Evolutionary conservation across 2,329 filamentous ascomycete genomes (phyloP).

Genomic region (Fusarium liriodendri): DNA sequence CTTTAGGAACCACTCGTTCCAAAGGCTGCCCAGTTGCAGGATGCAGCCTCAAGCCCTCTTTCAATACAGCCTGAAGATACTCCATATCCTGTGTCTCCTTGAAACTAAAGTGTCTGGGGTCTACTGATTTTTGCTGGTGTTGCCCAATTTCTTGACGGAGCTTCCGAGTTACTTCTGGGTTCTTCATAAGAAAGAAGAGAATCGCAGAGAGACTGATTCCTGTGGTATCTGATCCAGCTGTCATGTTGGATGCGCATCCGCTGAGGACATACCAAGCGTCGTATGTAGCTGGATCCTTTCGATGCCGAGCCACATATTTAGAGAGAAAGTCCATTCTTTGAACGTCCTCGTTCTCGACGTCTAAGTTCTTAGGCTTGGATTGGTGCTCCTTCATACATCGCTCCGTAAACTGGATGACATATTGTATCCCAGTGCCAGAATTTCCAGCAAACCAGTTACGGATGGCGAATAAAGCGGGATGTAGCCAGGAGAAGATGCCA

Average conservation of each 20-base stretch:
- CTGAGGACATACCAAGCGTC: constrained; percentile 7
- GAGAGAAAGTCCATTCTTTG: not conserved
- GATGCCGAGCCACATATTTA: not conserved
- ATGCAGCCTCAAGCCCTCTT: constrained; percentile 14
- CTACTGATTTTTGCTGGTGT: not conserved
- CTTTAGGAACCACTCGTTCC: constrained; percentile 4
- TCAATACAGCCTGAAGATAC: constrained; percentile 16
- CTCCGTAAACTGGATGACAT: not conserved
- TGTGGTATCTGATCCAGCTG: constrained; percentile 22
- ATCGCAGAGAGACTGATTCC: constrained; percentile 22
- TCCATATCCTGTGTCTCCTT: constrained; percentile 19
- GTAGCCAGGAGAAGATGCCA: not conserved
- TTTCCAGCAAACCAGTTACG: not conserved
- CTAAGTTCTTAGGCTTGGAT: not conserved
- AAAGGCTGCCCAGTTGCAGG: constrained; percentile 9
- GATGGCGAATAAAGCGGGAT: not conserved
- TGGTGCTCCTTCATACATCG: not conserved
- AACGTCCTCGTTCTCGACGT: not conserved
- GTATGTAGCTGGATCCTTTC: not conserved
- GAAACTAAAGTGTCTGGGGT: constrained; percentile 5
- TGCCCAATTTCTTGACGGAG: not conserved
- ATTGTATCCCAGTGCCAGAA: not conserved
- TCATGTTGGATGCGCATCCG: constrained; percentile 21
- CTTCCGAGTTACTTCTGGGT: not conserved
- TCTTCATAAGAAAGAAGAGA: constrained; percentile 16